Evolutionary conservation across 345 rosid species (phyloP), one percentile per base, ranked within the genome.

Genomic region (Eucalyptus globulus): DNA sequence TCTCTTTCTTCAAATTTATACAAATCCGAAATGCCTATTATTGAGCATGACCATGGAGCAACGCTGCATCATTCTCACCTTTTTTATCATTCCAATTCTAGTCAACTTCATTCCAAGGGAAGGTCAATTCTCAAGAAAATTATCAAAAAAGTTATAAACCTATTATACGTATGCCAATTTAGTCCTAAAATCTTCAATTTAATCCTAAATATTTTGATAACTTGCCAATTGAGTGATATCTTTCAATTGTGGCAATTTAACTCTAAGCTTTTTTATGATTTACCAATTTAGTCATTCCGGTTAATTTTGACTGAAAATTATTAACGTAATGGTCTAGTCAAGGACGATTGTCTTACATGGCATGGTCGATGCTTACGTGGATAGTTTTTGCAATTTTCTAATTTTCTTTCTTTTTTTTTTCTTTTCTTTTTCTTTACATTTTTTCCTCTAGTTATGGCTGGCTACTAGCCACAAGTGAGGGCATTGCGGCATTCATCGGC

Each of bases 321-420:
- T 1, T 56, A 56, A 22, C 0, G 0, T 56, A 9, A 3, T 24
- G 27, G 13, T 22, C 27, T 56, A 56, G 29, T 56, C 29, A 24
- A 4, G 1, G 29, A 56, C 0, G 1, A 24, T 0, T 9, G 3
- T 22, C 5, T 5, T 22, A 56, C 29, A 22, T 56, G 27, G 3
- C 2, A 56, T 54, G 12, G 3, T 22, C 1, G 4, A 4, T 4
- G 2, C 6, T 9, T 19, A 56, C 0, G 0, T 9, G 3, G 3
- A 21, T 24, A 22, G 8, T 54, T 22, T 54, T 22, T 22, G 11
- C 5, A 54, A 54, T 22, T 22, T 54, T 54, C 27, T 56, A 22
- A 9, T 8, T 56, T 56, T 34, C 34, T 34, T 34, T 34, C 34
- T 34, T 34, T 34, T 34, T n/a, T 51, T 51, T 54, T 54, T 54